Conservation (phyloP, 176 grass and related monocot genomes). For the Hordeum marinum region DNA sequence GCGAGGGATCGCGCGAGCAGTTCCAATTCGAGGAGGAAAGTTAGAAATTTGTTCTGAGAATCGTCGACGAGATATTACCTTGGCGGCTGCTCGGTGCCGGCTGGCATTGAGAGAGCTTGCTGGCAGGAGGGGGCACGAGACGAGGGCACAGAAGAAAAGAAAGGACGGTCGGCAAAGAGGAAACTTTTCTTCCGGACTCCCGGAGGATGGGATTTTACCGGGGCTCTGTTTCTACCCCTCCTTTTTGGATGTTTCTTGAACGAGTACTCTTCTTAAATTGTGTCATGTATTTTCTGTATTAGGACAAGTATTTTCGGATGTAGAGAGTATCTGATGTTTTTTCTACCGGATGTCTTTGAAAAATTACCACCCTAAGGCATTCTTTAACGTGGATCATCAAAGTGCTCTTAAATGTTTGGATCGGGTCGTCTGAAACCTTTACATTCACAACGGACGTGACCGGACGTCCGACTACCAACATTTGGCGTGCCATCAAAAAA, state of each 20-base stretch:
- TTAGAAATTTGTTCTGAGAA: background rate
- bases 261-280: background rate
- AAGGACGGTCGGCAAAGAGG: background rate
- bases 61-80: background rate
- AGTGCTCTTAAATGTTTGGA: too few species aligned
- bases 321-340: too few species aligned
- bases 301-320: too few species aligned
- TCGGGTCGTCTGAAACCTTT: too few species aligned
- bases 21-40: background rate
- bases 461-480: too few species aligned
- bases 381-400: too few species aligned
- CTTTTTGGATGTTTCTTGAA: background rate
- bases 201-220: background rate
- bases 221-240: background rate
- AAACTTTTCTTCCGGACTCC: background rate
- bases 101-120: background rate
- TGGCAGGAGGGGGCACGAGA: background rate
- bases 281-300: too few species aligned
- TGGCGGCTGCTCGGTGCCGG: background rate
- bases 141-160: background rate
- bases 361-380: too few species aligned
- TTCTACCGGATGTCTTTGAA: too few species aligned
- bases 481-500: too few species aligned
- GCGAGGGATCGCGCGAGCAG: background rate
- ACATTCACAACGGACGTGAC: too few species aligned